Base-by-base conservation (phyloP, 148 eudicot genomes). In the Rhododendron kiyosumense region DNA sequence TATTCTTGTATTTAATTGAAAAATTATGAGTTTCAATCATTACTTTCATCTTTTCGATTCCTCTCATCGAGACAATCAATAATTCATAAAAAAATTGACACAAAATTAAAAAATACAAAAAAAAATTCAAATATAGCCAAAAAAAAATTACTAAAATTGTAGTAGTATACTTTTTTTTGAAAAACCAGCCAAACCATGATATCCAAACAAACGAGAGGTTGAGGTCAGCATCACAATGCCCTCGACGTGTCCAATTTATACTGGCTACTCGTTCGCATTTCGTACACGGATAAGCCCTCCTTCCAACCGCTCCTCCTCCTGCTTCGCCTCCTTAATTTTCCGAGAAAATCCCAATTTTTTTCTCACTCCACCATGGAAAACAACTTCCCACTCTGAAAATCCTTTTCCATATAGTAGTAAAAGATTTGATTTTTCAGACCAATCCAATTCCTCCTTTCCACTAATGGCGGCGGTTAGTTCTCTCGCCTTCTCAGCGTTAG, bases 391-490 rank as follows among this genome's bases (percentile, higher is more conserved):
- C 26, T 48, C 38, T 87, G 84, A 84, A 84, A 84, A 14, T 18
- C 41, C 30, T 80, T 15, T 26, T 28, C 71, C 76, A 5, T 32
- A 67, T 13, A 17, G 6, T 1, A 0, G 6, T 1, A 0, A 28
- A 71, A 71, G 76, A 30, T 71, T 30, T 71, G 36, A 11, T 28
- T 11, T 28, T 69, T 13, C 15, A 9, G 34, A 10, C 75, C 12
- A 1, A 71, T 71, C 2, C 76, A 12, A 13, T 71, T 71, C 28
- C 51, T 74, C 71, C 7, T 63, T 69, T 7, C 52, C 65, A 54
- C 36, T 36, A 85, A 92, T 93, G 95, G 95, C 97, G 84, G 93
- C 97, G 1, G 87, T 94, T 71, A 87, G 93, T 59, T 90, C 97
- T 67, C 80, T 93, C 10, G 88, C 92, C 7, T 89, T 93, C 88